These are phyloP conservation scores for Chrysoporthe deuterocubensis DNA, from an alignment of 2,329 filamentous ascomycete species.

Conservation along the genomic window DNA sequence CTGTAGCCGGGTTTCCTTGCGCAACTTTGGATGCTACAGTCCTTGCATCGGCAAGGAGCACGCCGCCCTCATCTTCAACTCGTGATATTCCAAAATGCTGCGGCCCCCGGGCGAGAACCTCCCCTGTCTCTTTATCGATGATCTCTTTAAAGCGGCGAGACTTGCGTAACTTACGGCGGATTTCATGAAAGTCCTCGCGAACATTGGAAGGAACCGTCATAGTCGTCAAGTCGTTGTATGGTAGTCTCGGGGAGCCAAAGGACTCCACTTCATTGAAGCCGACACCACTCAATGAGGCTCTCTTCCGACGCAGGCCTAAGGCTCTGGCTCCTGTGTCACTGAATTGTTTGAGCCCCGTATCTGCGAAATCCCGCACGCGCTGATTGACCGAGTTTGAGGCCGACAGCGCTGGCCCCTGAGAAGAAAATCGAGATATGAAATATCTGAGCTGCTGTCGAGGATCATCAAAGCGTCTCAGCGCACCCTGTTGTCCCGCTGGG, in stretches of 20 bases:
- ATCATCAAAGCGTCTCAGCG: not conserved
- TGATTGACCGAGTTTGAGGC: not conserved
- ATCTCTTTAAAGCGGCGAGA: not conserved
- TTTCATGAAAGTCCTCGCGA: not conserved
- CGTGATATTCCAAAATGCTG: not conserved
- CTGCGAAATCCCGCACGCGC: not conserved
- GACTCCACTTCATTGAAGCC: not conserved
- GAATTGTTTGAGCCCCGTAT: not conserved
- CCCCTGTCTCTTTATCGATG: not conserved
- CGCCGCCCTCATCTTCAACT: not conserved
- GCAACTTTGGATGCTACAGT: not conserved
- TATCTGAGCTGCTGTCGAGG: not conserved
- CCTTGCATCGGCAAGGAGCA: not conserved
- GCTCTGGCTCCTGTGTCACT: not conserved
- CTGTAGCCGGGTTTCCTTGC: not conserved
- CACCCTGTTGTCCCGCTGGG: not conserved
- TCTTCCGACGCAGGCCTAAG: not conserved
- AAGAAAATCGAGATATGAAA: not conserved
- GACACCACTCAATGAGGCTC: not conserved
- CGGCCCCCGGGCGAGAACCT: slow-evolving; percentile 8
- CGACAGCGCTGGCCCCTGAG: not conserved
- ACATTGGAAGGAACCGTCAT: not conserved
- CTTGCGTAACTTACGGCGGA: not conserved
- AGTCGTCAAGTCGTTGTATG: not conserved
- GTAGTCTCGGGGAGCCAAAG: not conserved